Base-by-base conservation (phyloP, 2,329 filamentous ascomycete genomes). In the Calonectria pteridis region DNA sequence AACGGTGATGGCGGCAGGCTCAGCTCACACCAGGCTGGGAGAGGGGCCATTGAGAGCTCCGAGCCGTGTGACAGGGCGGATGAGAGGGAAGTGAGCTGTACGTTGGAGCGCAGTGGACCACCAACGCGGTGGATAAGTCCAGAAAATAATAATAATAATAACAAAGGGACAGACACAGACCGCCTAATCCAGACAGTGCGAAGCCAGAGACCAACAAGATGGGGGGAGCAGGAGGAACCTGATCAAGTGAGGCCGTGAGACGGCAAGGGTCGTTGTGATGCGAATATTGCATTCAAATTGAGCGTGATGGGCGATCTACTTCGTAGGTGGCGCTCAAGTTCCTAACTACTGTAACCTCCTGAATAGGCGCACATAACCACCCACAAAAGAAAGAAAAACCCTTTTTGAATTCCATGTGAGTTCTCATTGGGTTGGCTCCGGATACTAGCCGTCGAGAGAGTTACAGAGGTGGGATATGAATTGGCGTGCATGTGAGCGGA, bases 91-190 rank as follows among this genome's bases (percentile, higher is more conserved):
- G 46, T 46, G 58, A 69, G 55, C 46, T 68, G 51, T 68, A 51
- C 66, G 66, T 43, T 69, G 67, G 31, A 46, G 55, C 46, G 33
- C 58, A 37, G 67, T 69, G 67, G 67, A 59, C 46, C 58, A 33
- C 46, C 55, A 64, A 49, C 40, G 10, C 29, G 46, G 67, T 63
- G 67, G 50, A 40, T 58, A 58, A 62, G 58, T 50, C 20, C 35
- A 35, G 49, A 64, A 53, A 69, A 59, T n/a, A 43, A 69, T n/a
- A 35, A 58, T 7, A 58, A 35, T 6, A 58, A 33, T 33, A 35
- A 55, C 55, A 62, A 49, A 33, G 33, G 20, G 10, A 46, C 37
- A 64, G 20, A 64, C 28, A 40, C 35, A 64, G 40, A 59, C 55
- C 55, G 55, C 55, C 55, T 26, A 59, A 59, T 35, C n/a, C 20